These are phyloP conservation scores for Stropharia rugosoannulata DNA, from an alignment of 768 basidiomycete genomes.

Conservation along the genomic window DNA sequence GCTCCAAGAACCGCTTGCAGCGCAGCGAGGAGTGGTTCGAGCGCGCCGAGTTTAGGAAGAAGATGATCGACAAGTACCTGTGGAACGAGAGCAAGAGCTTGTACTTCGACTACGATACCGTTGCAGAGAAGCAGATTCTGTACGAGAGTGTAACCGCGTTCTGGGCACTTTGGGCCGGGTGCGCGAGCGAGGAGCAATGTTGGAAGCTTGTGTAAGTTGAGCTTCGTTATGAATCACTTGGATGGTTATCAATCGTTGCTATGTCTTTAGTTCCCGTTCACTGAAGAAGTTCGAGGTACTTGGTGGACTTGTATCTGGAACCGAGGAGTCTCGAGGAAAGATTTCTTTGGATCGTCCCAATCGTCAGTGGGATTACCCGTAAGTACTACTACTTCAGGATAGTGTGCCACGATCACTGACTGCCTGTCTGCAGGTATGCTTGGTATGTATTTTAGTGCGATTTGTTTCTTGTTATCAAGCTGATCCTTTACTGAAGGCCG, in stretches of 20 bases:
- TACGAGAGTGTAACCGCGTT: slow-evolving; percentile 97
- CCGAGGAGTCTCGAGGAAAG: slow-evolving; percentile 93
- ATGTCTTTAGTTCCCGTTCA: slow-evolving; percentile 62
- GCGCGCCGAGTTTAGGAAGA: slow-evolving; percentile 79
- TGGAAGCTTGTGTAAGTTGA: slow-evolving; percentile 85
- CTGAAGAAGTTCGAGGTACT: slow-evolving; percentile 95
- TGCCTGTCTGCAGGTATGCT: slow-evolving; percentile 51
- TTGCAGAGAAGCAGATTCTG: slow-evolving; percentile 83
- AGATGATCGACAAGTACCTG: slow-evolving; percentile 88
- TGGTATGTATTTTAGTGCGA: slow-evolving; percentile 39
- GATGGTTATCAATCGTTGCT: slow-evolving; percentile 18
- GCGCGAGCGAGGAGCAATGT: slow-evolving; percentile 93
- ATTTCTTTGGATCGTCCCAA: slow-evolving; percentile 96
- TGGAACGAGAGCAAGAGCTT: slow-evolving; percentile 96
- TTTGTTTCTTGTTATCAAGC: neutral
- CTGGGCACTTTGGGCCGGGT: slow-evolving; percentile 98
- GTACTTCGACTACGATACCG: slow-evolving; percentile 97
- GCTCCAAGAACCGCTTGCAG: slow-evolving; percentile 61
- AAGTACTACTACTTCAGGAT: slow-evolving; percentile 32
- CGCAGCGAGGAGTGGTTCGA: slow-evolving; percentile 91
- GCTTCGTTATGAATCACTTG: neutral
- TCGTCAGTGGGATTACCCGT: slow-evolving; percentile 99
- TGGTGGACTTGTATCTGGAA: slow-evolving; percentile 93
- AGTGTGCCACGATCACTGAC: slow-evolving; percentile 13
- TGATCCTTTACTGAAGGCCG: slow-evolving; percentile 48